Percentiles rank a stretch among this genome's conserved stretches.
These are phyloP conservation scores for Adansonia digitata DNA, from an alignment of 345 rosid species.

Conservation along the genomic window DNA sequence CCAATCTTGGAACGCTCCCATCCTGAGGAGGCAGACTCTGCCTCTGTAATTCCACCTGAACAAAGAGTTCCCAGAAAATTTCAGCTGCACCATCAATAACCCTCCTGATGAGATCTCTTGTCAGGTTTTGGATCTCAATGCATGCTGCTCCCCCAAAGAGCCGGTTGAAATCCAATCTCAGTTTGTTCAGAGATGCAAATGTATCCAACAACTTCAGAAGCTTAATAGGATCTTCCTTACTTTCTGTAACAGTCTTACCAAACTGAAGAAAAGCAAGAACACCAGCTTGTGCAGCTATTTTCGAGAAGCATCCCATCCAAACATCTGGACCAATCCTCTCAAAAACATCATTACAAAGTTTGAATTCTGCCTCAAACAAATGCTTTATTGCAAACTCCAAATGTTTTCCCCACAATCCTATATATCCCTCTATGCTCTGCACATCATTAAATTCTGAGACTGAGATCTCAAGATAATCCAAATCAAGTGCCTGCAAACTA, in stretches of 20 bases:
- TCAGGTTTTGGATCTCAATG: conserved; percentile 83
- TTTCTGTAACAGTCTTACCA: conserved; percentile 89
- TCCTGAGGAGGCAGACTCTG: conserved; percentile 72
- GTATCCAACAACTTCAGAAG: conserved; percentile 86
- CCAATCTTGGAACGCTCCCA: conserved; percentile 76
- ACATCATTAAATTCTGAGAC: conserved; percentile 77
- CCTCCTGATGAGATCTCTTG: conserved; percentile 85
- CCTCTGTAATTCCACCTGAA: conserved; percentile 88
- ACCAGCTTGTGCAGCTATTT: conserved; percentile 95
- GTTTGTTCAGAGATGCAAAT: conserved; percentile 74
- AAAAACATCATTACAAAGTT: conserved; percentile 88
- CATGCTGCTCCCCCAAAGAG: conserved; percentile 96
- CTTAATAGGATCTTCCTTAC: conserved; percentile 90
- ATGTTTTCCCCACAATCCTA: conserved; percentile 36
- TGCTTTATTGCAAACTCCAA: conserved; percentile 98
- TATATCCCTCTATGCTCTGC: conserved; percentile 83
- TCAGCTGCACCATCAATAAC: conserved; percentile 86
- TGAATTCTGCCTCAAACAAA: conserved; percentile 90
- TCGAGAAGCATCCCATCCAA: conserved; percentile 95
- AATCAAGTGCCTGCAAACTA: conserved; percentile 82
- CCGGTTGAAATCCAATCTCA: conserved; percentile 85
- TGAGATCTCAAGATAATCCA: conserved; percentile 90
- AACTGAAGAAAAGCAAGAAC: conserved; percentile 92
- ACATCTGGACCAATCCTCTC: conserved; percentile 77
- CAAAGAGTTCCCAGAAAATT: conserved; percentile 88